Conservation (phyloP, 2,329 filamentous ascomycete species). For the Ophiosphaerella herpotricha region DNA sequence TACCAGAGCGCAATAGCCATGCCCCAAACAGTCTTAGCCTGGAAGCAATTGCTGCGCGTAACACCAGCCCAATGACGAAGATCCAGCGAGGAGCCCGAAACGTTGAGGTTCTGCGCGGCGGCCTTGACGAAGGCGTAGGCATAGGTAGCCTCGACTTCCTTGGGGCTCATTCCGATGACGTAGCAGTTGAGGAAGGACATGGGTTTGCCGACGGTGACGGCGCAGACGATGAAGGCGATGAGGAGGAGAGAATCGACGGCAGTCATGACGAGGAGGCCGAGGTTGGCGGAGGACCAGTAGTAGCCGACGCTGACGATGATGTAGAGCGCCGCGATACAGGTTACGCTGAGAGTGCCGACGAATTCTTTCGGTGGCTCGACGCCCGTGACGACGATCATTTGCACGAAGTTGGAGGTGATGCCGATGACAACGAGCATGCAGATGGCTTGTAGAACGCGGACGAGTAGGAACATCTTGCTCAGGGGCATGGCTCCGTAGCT, state of each 20-base stretch:
- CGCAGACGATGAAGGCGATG: constrained; percentile 76
- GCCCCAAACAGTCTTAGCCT: constrained; percentile 88
- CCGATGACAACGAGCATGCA: constrained; percentile 79
- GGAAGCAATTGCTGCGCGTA: constrained; percentile 69
- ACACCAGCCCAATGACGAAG: constrained; percentile 63
- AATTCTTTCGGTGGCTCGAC: constrained; percentile 72
- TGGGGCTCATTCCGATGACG: constrained; percentile 54
- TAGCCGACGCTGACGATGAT: constrained; percentile 70
- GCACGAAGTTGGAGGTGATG: constrained; percentile 80
- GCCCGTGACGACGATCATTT: constrained; percentile 70
- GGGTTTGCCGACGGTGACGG: constrained; percentile 77
- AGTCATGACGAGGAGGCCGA: constrained; percentile 74
- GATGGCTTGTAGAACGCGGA: constrained; percentile 71
- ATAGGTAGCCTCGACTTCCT: constrained; percentile 51
- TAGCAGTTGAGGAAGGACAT: constrained; percentile 78
- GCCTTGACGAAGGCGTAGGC: constrained; percentile 60
- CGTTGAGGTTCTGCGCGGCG: constrained; percentile 57
- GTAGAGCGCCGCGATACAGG: constrained; percentile 79
- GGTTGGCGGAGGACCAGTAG: constrained; percentile 78
- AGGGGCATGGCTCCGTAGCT: constrained; percentile 69
- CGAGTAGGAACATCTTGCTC: constrained; percentile 76
- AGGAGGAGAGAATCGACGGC: constrained; percentile 71
- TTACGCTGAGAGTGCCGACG: constrained; percentile 76
- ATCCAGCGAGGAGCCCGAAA: constrained; percentile 55
- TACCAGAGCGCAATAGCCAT: constrained; percentile 77